Evolutionary conservation across 768 basidiomycete genomes (phyloP), one percentile per base, ranked within the genome.

Genomic region (Lepiota brunneoincarnata): DNA sequence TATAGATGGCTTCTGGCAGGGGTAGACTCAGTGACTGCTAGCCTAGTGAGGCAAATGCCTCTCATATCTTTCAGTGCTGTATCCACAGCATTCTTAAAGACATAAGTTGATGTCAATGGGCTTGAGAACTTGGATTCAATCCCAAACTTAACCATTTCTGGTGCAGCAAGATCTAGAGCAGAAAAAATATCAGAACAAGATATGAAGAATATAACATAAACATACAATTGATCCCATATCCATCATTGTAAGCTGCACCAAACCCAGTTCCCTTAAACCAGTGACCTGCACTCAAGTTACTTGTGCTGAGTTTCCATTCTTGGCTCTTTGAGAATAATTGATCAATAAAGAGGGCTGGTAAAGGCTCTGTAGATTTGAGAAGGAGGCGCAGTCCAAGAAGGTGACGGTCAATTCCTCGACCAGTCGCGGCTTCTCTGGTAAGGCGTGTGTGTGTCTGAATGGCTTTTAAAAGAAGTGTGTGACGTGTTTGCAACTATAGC

Each of bases 221-320:
- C 89, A 62, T 65, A 93, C 93, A 98, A 66, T 92, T 96, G 61
- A 97, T 88, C 1, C 95, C 94, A 73, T 95, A 96, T 7, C 95
- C 95, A 72, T 95, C 87, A 37, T 81, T 76, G 70, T 85, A 93
- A 9, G 75, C 70, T 2, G 93, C 72, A 3, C 95, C 94, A 68
- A 97, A 97, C 3, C 94, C 94, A 6, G 94, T 97, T 1, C 95
- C 94, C 44, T 83, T 82, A 74, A 97, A 98, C 36, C 87, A 74
- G 59, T 84, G 79, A 0, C 94, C 94, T 21, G 89, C 87, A 69
- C 89, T 93, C 59, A 97, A 68, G 6, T 89, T 93, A 69, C 91
- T 95, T 6, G 94, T 96, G 57, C 89, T 91, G 37, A 97, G 74
- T 60, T 87, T 89, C 95, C 94, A 97, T 56, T 81, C 79, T 58